Conservation (phyloP, 352 stramenopile genomes). For the Globisporangium iwayamae region DNA sequence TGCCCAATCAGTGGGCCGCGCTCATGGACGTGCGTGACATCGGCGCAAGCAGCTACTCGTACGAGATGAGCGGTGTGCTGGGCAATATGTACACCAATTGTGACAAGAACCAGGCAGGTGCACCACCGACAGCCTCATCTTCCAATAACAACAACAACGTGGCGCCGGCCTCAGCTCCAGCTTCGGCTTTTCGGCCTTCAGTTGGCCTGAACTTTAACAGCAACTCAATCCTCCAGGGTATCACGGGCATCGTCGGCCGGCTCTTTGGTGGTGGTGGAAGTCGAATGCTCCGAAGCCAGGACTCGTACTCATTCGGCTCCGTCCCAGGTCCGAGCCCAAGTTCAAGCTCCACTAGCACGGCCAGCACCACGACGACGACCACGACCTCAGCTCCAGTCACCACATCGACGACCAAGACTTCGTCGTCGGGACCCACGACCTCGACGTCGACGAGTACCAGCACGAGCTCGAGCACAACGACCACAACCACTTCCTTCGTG, state of each 20-base stretch:
- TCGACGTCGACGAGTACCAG: constrained; percentile 3
- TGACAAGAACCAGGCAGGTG: constrained; percentile 26
- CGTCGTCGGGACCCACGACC: neutral
- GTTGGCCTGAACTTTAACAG: neutral
- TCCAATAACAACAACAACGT: constrained; percentile 7
- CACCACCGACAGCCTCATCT: constrained; percentile 10
- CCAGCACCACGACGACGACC: neutral
- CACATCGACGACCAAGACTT: neutral
- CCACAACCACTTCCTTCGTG: neutral
- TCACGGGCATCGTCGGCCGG: neutral
- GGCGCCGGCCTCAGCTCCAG: neutral
- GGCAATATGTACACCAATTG: constrained; percentile 14
- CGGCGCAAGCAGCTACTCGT: constrained; percentile 15
- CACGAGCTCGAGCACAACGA: neutral
- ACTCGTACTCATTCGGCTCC: constrained; percentile 2
- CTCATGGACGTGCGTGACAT: constrained; percentile 20
- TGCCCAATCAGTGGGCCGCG: constrained; percentile 21
- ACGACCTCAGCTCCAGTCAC: too few species aligned
- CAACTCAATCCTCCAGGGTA: constrained; percentile 2
- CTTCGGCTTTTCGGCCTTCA: neutral
- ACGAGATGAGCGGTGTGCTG: constrained; percentile 15
- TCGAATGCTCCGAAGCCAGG: neutral
- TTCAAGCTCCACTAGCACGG: constrained; percentile 14
- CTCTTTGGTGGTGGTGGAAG: neutral
- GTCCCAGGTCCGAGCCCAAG: neutral